Evolutionary conservation across 2,329 filamentous ascomycete genomes (phyloP).

Genomic region (Verticillium isaacii): DNA sequence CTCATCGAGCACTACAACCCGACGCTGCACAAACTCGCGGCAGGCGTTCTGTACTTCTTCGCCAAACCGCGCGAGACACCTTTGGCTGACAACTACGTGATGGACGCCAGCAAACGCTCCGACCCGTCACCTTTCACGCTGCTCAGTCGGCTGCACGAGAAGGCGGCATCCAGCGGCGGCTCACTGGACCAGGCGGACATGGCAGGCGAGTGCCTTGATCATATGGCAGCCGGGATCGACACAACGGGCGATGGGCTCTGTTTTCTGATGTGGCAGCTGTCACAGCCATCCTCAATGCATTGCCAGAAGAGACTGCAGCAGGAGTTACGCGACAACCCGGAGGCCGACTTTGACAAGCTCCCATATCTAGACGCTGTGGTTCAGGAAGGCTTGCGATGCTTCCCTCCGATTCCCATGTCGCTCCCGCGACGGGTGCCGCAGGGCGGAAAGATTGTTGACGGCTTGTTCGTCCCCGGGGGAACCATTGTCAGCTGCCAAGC

Average conservation of each 20-base stretch:
- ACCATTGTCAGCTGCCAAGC: conserved; percentile 59
- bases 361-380: conserved; percentile 60
- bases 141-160: conserved; percentile 51
- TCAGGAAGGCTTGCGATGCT: conserved; percentile 57
- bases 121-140: conserved; percentile 51
- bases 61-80: conserved; percentile 53
- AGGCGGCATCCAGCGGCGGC: conserved; percentile 25
- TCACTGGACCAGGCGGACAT: conserved; percentile 48
- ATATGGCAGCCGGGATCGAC: conserved; percentile 68
- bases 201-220: conserved; percentile 65
- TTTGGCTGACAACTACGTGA: conserved; percentile 54
- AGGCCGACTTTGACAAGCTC: conserved; percentile 41
- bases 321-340: conserved; percentile 42
- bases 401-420: conserved; percentile 62
- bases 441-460: conserved; percentile 51
- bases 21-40: conserved; percentile 40
- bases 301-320: conserved; percentile 48
- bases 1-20: conserved; percentile 56
- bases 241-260: conserved; percentile 66
- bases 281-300: conserved; percentile 46
- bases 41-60: conserved; percentile 39
- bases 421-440: conserved; percentile 55
- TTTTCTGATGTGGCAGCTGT: conserved; percentile 69
- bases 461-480: conserved; percentile 44
- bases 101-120: conserved; percentile 41